These are phyloP conservation scores for Musa balbisiana DNA, from an alignment of 202 grass and related monocot genomes.

Conservation along the genomic window DNA sequence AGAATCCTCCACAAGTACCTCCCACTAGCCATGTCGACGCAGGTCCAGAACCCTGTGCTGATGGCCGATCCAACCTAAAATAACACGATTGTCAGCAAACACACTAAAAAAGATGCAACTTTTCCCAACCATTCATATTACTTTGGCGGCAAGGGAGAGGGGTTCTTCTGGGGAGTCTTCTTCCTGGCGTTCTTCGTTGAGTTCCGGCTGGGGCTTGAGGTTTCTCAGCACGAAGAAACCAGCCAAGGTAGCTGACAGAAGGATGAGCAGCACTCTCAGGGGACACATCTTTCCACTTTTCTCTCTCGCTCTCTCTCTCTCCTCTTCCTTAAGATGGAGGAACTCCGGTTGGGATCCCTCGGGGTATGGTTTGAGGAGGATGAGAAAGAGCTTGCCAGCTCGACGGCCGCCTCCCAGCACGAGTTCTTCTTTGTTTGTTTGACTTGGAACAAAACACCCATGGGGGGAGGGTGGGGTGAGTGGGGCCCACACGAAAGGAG, in stretches of 20 bases:
- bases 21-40: slow-evolving; percentile 94
- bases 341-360: no score
- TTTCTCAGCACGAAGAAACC: slow-evolving; percentile 80
- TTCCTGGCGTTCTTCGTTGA: slow-evolving; percentile 17
- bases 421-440: no score
- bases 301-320: neutral
- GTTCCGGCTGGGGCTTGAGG: slow-evolving; percentile 42
- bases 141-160: slow-evolving; percentile 57
- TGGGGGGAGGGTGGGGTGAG: no score
- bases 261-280: slow-evolving; percentile 75
- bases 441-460: no score
- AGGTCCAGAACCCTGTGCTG: slow-evolving; percentile 62
- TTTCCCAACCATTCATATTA: neutral
- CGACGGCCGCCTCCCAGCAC: no score
- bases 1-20: slow-evolving; percentile 74
- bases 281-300: slow-evolving; percentile 41
- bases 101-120: neutral
- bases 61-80: slow-evolving; percentile 58
- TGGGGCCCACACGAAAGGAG: no score
- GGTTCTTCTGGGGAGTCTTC: slow-evolving; percentile 28
- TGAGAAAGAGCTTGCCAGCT: no score
- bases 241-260: slow-evolving; percentile 84
- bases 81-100: neutral
- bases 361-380: no score
- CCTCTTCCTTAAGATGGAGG: no score